Evolutionary conservation across 163 green algal species (phyloP).

Genomic region (Volvox carteri): DNA sequence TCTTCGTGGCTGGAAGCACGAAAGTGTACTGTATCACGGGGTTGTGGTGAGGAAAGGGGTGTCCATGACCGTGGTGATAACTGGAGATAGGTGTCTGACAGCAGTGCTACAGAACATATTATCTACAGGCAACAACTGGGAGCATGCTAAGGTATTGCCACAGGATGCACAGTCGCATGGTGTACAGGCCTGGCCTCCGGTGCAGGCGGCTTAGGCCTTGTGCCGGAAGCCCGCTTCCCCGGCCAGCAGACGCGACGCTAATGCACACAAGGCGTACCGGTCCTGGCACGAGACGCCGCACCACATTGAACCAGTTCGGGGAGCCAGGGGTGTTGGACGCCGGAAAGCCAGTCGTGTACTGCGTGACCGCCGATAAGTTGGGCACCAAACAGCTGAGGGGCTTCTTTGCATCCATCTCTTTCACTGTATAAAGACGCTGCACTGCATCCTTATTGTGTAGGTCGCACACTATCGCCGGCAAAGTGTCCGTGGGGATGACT

Average conservation of each 20-base stretch:
- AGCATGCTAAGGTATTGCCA: too few species aligned
- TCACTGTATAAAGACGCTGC: constrained; percentile 86
- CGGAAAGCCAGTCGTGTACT: constrained; percentile 88
- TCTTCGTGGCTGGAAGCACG: constrained; percentile 94
- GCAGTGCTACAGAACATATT: too few species aligned
- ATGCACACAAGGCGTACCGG: constrained; percentile 79
- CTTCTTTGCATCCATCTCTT: constrained; percentile 88
- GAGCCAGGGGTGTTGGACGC: constrained; percentile 73
- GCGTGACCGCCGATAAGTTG: constrained; percentile 58
- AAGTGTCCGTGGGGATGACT: constrained; percentile 94
- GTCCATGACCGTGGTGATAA: too few species aligned
- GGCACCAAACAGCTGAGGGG: constrained; percentile 87
- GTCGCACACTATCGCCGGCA: constrained; percentile 92
- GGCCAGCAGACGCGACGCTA: too few species aligned
- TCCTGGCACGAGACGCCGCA: constrained; percentile 86
- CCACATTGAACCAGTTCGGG: constrained; percentile 88
- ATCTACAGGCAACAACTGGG: too few species aligned
- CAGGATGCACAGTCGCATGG: too few species aligned
- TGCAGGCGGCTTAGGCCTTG: too few species aligned
- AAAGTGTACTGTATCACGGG: constrained; percentile 91
- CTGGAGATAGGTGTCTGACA: too few species aligned
- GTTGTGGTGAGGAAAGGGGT: too few species aligned
- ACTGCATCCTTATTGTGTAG: constrained; percentile 83
- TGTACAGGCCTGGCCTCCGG: too few species aligned
- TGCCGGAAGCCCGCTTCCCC: too few species aligned